Evolutionary conservation across 441 rosid species (phyloP).

Genomic region (Populus hybrid): DNA sequence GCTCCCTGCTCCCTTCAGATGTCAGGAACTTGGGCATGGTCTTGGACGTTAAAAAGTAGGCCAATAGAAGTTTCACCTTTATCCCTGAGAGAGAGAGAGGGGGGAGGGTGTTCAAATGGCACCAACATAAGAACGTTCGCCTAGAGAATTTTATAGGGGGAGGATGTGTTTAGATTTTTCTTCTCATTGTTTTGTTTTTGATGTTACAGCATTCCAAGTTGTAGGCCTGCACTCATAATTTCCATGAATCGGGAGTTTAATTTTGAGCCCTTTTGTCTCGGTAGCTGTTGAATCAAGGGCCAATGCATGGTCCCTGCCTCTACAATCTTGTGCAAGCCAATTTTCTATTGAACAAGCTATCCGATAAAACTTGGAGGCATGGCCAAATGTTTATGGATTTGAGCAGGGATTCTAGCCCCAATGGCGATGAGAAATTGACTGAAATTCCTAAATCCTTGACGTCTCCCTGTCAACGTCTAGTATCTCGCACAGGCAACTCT

Average conservation of each 20-base stretch:
- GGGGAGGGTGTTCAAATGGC: not conserved
- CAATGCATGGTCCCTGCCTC: not conserved
- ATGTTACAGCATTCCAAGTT: not conserved
- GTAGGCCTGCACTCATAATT: not conserved
- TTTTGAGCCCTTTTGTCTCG: not conserved
- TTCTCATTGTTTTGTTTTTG: not conserved
- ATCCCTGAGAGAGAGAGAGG: not conserved
- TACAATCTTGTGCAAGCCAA: too few species aligned
- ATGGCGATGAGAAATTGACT: too few species aligned
- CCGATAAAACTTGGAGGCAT: too few species aligned
- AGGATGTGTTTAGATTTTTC: not conserved
- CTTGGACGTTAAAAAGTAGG: not conserved
- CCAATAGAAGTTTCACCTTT: not conserved
- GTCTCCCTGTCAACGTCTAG: too few species aligned
- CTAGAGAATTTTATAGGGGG: not conserved
- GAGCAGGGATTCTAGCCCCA: too few species aligned
- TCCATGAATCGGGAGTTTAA: not conserved
- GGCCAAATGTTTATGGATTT: too few species aligned
- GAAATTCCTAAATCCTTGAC: too few species aligned
- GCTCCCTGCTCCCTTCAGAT: constrained; percentile 18
- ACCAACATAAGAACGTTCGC: too few species aligned
- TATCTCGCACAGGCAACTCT: too few species aligned
- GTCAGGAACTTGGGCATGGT: constrained; percentile 5
- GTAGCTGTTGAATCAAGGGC: not conserved
- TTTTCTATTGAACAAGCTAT: too few species aligned